Conservation (phyloP, 2,329 filamentous ascomycete genomes). For the Xylariaceae sp. region DNA sequence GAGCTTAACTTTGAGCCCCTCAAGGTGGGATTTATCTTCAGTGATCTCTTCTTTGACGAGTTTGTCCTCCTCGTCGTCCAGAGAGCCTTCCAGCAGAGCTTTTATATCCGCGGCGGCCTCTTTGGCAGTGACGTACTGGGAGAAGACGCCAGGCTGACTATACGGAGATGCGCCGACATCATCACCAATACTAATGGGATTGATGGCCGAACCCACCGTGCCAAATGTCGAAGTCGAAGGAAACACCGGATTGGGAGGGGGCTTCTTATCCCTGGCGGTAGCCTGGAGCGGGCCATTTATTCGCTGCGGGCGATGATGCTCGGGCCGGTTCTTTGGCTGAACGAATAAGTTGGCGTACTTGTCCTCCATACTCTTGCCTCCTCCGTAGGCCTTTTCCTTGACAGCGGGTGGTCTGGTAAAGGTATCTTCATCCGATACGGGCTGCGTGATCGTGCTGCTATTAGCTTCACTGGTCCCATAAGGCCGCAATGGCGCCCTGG, state of each 20-base stretch:
- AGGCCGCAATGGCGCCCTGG: slow-evolving; percentile 40
- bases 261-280: slow-evolving; percentile 43
- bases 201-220: slow-evolving; percentile 24
- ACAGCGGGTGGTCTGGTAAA: slow-evolving; percentile 20
- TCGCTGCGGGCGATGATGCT: slow-evolving; percentile 49
- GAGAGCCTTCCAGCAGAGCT: slow-evolving; percentile 71
- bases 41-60: slow-evolving; percentile 43
- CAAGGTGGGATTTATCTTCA: slow-evolving; percentile 55
- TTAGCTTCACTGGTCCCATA: slow-evolving; percentile 29
- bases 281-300: slow-evolving; percentile 44
- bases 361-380: slow-evolving; percentile 39
- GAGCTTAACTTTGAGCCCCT: slow-evolving; percentile 80
- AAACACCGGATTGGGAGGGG: slow-evolving; percentile 44
- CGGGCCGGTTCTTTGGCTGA: slow-evolving; percentile 49
- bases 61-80: slow-evolving; percentile 62
- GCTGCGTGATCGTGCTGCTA: slow-evolving; percentile 5
- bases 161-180: slow-evolving; percentile 29
- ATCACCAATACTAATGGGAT: slow-evolving; percentile 29
- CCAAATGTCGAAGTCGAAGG: slow-evolving; percentile 35
- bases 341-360: slow-evolving; percentile 51
- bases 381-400: slow-evolving; percentile 25
- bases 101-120: slow-evolving; percentile 75
- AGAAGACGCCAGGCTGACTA: slow-evolving; percentile 39
- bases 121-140: slow-evolving; percentile 62
- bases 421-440: slow-evolving; percentile 6